A percentile compares a stretch with the other conserved stretches of the same genome.
phyloP scores from a whole-genome alignment of 1,139 yeast genomes.

The Scheffersomyces insectosa region DNA sequence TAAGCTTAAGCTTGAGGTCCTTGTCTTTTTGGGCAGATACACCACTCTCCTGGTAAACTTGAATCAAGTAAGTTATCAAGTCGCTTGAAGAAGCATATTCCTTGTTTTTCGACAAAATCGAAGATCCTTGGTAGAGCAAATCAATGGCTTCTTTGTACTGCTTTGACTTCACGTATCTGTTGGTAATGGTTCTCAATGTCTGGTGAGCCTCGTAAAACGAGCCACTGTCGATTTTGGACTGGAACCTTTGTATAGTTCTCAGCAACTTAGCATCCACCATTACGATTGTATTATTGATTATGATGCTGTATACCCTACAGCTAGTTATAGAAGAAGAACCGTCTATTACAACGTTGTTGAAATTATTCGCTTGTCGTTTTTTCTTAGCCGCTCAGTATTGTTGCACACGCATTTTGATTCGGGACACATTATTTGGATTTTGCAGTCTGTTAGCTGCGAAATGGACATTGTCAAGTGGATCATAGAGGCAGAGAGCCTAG shows the following conservation, averaged over 20 bases:
- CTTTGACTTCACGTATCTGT: constrained; percentile 72
- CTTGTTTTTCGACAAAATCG: constrained; percentile 62
- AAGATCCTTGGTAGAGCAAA: constrained; percentile 68
- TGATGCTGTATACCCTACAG: not conserved
- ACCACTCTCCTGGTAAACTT: constrained; percentile 57
- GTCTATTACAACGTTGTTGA: not conserved
- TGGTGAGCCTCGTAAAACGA: constrained; percentile 95
- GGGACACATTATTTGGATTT: too few species aligned
- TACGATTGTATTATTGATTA: not conserved
- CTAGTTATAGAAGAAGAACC: not conserved
- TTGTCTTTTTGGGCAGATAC: constrained; percentile 27
- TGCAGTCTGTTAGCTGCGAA: too few species aligned
- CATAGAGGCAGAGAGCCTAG: too few species aligned
- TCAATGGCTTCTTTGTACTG: constrained; percentile 73
- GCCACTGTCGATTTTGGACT: constrained; percentile 67
- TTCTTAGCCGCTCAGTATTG: too few species aligned
- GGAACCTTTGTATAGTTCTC: constrained; percentile 64
- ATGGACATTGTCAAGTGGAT: too few species aligned
- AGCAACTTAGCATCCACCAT: constrained; percentile 46
- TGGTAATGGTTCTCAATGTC: constrained; percentile 83
- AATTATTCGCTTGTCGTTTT: too few species aligned
- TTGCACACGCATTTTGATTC: too few species aligned
- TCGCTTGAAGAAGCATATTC: constrained; percentile 85
- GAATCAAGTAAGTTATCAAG: constrained; percentile 70
- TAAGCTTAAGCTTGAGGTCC: constrained; percentile 39